Base-by-base conservation (phyloP, 2,329 filamentous ascomycete genomes). In the Coniella lustricola region DNA sequence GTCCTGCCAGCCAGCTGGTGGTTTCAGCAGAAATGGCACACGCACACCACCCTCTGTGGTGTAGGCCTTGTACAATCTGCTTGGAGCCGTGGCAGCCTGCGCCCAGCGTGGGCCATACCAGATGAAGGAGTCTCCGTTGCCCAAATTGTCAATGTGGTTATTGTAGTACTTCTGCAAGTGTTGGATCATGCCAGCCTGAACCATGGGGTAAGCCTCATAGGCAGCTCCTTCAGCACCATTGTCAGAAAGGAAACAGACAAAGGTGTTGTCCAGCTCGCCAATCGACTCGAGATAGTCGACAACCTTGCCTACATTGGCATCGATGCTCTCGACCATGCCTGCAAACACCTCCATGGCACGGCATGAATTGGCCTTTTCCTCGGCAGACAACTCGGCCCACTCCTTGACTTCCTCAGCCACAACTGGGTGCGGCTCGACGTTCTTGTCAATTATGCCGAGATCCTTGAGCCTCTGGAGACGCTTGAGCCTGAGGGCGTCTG, bases 241-340 rank as follows among this genome's bases (percentile, higher is more conserved):
- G 62, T 83, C 79, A 1, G 72, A 77, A 66, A 82, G 75, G 68
- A 84, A 83, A 57, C 75, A 72, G 44, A 84, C 69, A 52, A 83
- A 77, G 2, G 80, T 84, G 59, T 83, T 81, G 53, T 84, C 79
- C 1, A 79, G 67, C 58, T 84, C 79, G 48, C 72, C 76, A 2
- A 72, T 75, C 37, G 70, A 59, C 49, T 75, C 66, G 3, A 83
- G 69, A 55, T 81, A 76, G 32, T 76, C 65, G 18, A 81, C 64
- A 2, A 83, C 73, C 48, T 75, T 76, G 33, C 79, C 79, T 16
- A 84, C 72, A 50, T 81, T 79, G 49, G 60, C 60, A 55, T 84
- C 81, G 46, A 83, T 82, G 44, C 68, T 69, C 49, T 83, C 78
- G 3, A 83, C 79, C 77, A 84, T 84, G 12, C 69, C 81, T 0